Base-by-base conservation (phyloP, 257 asterid genomes). In the Penstemon eatonii region DNA sequence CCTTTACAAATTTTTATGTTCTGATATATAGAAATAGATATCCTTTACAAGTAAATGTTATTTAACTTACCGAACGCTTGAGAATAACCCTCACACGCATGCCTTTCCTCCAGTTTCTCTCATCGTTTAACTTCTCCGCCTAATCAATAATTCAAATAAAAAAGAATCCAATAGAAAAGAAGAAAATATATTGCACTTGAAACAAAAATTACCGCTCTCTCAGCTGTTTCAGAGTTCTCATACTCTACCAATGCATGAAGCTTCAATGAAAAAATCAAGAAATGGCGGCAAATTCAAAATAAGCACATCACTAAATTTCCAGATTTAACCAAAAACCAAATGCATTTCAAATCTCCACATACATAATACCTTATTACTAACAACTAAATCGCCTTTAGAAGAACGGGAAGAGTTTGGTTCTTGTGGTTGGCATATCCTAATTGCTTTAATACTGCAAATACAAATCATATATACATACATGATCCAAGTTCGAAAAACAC, bases 61-160 rank as follows among this genome's bases (percentile, higher is more conserved):
- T 15, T 41, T 7, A 7, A 63, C 91, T 0, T 77, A 94, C 99
- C 83, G 95, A 69, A 7, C 92, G 96, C 82, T 83, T 89, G 6
- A 91, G 89, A 83, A 90, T 79, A 45, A 91, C 83, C 71, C 97
- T 81, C 36, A 94, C 96, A 40, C 96, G 75, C 74, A 94, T 83
- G 67, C 99, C 99, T 80, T 87, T 87, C 69, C 98, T 82, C 99
- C 98, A 89, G 75, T 91, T 87, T 77, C 94, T 80, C 78, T 89
- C 96, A 38, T 94, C 99, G 57, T 87, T 89, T 15, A 94, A 68
- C 72, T 75, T 83, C 83, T 91, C 98, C 10, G 84, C 96, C 97
- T 94, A 76, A 42, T 49, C 47, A 68, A 8, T 19, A 56, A 41
- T 54, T 6, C 12, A 19, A 56, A 36, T 50, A 8, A 10, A 39